Base-by-base conservation (phyloP, 2,329 filamentous ascomycete genomes). In the Trichophyton verrucosum region DNA sequence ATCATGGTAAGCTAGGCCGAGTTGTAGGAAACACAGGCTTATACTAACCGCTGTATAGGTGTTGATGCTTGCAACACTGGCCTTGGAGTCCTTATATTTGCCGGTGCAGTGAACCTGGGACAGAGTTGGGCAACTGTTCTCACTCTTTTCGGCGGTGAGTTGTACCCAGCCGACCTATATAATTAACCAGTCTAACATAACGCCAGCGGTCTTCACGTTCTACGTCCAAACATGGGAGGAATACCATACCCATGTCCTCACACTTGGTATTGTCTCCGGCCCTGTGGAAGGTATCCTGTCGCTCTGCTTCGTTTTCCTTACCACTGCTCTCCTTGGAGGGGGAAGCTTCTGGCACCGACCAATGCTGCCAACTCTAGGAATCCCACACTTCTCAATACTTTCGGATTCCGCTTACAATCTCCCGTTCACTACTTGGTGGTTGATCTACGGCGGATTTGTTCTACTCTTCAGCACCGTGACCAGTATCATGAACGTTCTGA, bases 211-310 rank as follows among this genome's bases (percentile, higher is more conserved):
- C 62, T 80, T 95, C 68, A 96, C 94, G n/a, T 99, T 99, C 75
- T 97, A 97, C 74, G 87, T 97, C 47, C 94, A 97, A 74, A 97
- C 94, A 38, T 99, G 94, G 94, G 94, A 99, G 71, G 94, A 97
- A 74, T 99, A 97, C 76, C 92, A 97, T 77, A 99, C 94, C 58
- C 91, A 96, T 74, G 94, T 91, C 2, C 82, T 99, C 56, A 96
- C 91, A 1, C 83, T 99, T 4, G 94, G 94, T 62, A 78, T 97
- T 64, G 81, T 99, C 66, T 96, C 92, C 65, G 94, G 94, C 0
- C 94, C 94, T 3, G 94, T 99, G 42, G 94, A 99, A 76, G 94
- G 94, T 58, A 87, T 99, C 61, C 76, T 97, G 55, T 91, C 89
- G 46, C 81, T 99, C 20, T 86, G 89, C 68, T 72, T 82, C 60